Base-by-base conservation (phyloP, 345 rosid species). In the Eutrema heterophyllum region DNA sequence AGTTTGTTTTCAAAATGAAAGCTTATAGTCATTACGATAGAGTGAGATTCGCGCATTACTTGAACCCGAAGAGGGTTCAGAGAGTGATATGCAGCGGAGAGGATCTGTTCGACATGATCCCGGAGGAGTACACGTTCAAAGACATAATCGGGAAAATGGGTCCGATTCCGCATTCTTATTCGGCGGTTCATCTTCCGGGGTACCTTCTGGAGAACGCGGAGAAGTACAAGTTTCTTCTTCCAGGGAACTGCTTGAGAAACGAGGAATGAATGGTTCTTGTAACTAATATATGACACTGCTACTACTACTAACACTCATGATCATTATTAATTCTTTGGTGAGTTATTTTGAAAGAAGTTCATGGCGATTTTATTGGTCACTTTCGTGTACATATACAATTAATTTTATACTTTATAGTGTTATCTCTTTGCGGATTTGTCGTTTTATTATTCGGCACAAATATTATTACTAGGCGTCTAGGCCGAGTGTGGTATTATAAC, bases 101-200 rank as follows among this genome's bases (percentile, higher is more conserved):
- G 1, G 95, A 89, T 79, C 41, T 89, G 5, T 89, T 87, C 46
- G 92, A 89, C 54, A 87, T 89, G 95, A 83, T 89, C 8, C 95
- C 95, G 0, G 95, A 89, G 75, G 95, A 89, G 79, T 83, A 89
- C 76, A 89, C 92, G 1, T 89, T 89, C 76, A 84, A 76, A 72
- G 90, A 83, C 40, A 84, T 89, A 57, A 89, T 89, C 1, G 85
- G 87, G 11, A 89, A 89, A 71, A 83, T 89, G 92, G 95, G 95
- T 41, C 88, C 95, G 3, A 84, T 89, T 26, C 95, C 92, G 30
- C 92, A 83, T 79, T 89, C 92, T 9, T 87, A 72, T 60, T 89
- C 92, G 0, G 95, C 83, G 11, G 95, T 87, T 71, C 85, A 89
- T 71, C 87, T 87, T 64, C 92, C 95, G 1, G 79, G 84, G 0